phyloP scores from a whole-genome alignment of 805 yeast genomes.

The Kodamaea restingae region DNA sequence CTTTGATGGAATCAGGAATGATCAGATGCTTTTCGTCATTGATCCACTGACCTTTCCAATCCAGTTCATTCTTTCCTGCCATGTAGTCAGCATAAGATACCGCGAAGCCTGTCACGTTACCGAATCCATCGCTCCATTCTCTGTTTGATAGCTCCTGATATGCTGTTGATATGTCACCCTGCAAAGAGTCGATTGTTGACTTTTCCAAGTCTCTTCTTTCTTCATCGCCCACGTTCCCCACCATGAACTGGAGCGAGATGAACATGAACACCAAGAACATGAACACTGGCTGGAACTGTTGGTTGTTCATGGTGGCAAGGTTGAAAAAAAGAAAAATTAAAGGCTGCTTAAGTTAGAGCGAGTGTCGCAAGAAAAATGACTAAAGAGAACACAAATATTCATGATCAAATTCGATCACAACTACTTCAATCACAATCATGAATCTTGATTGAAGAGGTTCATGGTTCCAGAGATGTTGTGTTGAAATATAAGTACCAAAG shows the following conservation, averaged over 20 bases:
- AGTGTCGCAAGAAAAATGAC: not conserved
- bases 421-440: no score
- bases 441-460: no score
- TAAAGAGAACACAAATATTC: not conserved
- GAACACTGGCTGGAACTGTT: constrained; percentile 17
- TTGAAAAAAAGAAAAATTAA: not conserved
- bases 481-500: no score
- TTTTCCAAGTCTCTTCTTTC: constrained; percentile 18
- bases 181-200: constrained; percentile 23
- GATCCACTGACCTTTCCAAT: constrained; percentile 56
- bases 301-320: constrained; percentile 2
- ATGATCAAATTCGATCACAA: no score
- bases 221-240: constrained; percentile 19
- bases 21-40: constrained; percentile 53
- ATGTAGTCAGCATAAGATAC: constrained; percentile 59
- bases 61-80: constrained; percentile 40
- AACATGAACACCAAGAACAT: constrained; percentile 34
- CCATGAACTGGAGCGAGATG: constrained; percentile 20
- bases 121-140: constrained; percentile 52
- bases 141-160: constrained; percentile 30
- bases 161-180: constrained; percentile 16
- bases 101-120: constrained; percentile 70
- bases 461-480: no score
- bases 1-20: constrained; percentile 55
- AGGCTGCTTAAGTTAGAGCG: not conserved